Conservation (phyloP, 2,329 filamentous ascomycete genomes). For the Penicillium palitans region DNA sequence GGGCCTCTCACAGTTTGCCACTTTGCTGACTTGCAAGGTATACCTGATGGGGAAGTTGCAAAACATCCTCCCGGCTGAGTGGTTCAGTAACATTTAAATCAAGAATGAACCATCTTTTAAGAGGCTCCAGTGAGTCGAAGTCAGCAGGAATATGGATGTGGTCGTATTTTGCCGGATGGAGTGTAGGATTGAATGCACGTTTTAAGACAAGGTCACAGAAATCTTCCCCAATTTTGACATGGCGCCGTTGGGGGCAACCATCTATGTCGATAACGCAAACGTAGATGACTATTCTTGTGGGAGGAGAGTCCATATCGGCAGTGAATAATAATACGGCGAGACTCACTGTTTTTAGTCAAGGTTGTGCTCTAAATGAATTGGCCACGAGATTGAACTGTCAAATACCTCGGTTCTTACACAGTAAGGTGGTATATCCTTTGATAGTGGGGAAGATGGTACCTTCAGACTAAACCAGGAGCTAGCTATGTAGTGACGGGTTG, state of each 20-base stretch:
- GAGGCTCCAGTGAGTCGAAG: slow-evolving; percentile 17
- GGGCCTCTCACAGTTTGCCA: slow-evolving; percentile 17
- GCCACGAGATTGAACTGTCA: no score
- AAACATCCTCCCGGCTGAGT: slow-evolving; percentile 13
- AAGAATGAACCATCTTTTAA: slow-evolving; percentile 25
- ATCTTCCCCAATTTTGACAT: slow-evolving; percentile 18
- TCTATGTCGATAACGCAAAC: slow-evolving; percentile 22
- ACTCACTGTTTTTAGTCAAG: not conserved
- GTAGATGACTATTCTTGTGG: slow-evolving; percentile 18
- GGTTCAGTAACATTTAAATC: slow-evolving; percentile 16
- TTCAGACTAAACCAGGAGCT: no score
- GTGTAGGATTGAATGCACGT: slow-evolving; percentile 15
- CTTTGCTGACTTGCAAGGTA: slow-evolving; percentile 23
- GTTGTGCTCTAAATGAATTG: no score
- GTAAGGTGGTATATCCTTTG: no score
- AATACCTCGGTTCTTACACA: no score
- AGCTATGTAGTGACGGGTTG: no score
- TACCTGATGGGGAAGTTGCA: slow-evolving; percentile 19
- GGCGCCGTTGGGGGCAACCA: slow-evolving; percentile 21
- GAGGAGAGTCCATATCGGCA: not conserved
- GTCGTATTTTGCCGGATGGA: slow-evolving; percentile 20
- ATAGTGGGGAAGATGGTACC: no score
- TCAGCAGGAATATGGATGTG: slow-evolving; percentile 24
- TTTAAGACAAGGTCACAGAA: slow-evolving; percentile 16
- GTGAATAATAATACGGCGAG: not conserved